Conservation (phyloP, 1,139 yeast genomes). For the Pichia inconspicua region DNA sequence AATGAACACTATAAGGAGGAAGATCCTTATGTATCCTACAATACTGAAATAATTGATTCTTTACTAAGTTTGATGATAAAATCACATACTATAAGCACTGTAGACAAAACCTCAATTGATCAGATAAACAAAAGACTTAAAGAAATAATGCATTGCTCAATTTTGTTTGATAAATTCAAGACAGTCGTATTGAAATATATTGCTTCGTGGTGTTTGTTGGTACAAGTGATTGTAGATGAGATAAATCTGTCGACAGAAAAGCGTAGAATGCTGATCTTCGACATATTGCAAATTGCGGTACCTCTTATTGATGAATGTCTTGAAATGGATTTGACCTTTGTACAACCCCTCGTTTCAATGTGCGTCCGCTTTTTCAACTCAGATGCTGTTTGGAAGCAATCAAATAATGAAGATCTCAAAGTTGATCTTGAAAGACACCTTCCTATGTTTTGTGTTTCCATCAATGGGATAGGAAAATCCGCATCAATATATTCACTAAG, state of each 20-base stretch:
- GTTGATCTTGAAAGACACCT: conserved; percentile 43
- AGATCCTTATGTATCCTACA: conserved; percentile 16
- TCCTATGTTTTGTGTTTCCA: conserved; percentile 64
- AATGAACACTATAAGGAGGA: conserved; percentile 3
- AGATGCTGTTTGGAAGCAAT: conserved; percentile 28
- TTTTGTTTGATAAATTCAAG: conserved; percentile 40
- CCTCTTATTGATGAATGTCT: conserved; percentile 74
- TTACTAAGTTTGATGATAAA: conserved; percentile 20
- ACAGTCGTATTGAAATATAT: conserved; percentile 52
- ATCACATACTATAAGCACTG: conserved; percentile 17
- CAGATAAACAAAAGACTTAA: conserved; percentile 18
- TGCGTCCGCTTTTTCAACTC: conserved; percentile 64
- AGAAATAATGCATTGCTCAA: conserved; percentile 36
- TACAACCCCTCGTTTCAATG: conserved; percentile 71
- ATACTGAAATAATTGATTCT: conserved; percentile 23
- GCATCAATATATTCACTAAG: conserved; percentile 61
- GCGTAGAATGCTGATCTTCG: conserved; percentile 59
- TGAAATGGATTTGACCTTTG: conserved; percentile 55
- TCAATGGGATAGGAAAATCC: conserved; percentile 65
- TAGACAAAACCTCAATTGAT: conserved; percentile 13
- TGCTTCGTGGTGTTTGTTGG: conserved; percentile 77
- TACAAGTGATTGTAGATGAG: conserved; percentile 65
- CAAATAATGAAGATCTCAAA: conserved; percentile 15
- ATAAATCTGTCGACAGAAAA: conserved; percentile 35
- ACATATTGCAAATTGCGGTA: conserved; percentile 63